Evolutionary conservation across 1,284 basidiomycete species (phyloP), one percentile per base, ranked within the genome.

Genomic region (Mycena sp.): DNA sequence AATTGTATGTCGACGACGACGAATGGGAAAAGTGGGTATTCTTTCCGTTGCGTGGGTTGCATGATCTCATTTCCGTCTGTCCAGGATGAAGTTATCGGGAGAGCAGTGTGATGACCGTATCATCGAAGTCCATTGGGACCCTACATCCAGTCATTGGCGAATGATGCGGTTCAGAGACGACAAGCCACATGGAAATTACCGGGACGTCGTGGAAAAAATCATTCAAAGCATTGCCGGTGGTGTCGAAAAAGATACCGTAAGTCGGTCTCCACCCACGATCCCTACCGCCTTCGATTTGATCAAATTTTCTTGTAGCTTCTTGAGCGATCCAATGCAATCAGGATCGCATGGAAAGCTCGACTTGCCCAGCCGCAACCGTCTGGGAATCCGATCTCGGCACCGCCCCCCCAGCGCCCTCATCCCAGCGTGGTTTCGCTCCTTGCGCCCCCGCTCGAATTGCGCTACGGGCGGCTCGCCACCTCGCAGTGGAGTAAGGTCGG

Each of bases 71-170:
- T 11, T 30, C 32, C 14, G 16, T 35, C 30, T 66, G 32, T 57
- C 0, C 74, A 98, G 96, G 69, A 85, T 96, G 84, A 99, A 99
- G 73, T 78, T 81, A 3, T 87, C 88, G 0, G 90, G 90, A 5
- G 92, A 96, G 72, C 96, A 99, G 75, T 84, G 91, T 65, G 96
- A 99, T 74, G 96, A 98, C 73, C 87, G 96, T 9, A 87, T 99
- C 51, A 92, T 98, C 28, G 98, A 99, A 75, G 95, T 96, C 23
- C 87, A 89, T 61, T 99, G 98, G 97, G 92, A 97, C 71, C 67
- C 82, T 9, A 74, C 76, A 7, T 69, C 78, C 17, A 84, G 85
- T 43, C 85, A 84, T 53, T 98, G 96, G 95, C 88, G 88, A 57
- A 89, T 95, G 85, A 88, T 98, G 86, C 87, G 96, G 40, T 96